Percentiles rank a stretch among this genome's conserved stretches.
These are phyloP conservation scores for Linnemannia zychae DNA, from an alignment of 192 early-diverging fungal genomes.

Conservation along the genomic window DNA sequence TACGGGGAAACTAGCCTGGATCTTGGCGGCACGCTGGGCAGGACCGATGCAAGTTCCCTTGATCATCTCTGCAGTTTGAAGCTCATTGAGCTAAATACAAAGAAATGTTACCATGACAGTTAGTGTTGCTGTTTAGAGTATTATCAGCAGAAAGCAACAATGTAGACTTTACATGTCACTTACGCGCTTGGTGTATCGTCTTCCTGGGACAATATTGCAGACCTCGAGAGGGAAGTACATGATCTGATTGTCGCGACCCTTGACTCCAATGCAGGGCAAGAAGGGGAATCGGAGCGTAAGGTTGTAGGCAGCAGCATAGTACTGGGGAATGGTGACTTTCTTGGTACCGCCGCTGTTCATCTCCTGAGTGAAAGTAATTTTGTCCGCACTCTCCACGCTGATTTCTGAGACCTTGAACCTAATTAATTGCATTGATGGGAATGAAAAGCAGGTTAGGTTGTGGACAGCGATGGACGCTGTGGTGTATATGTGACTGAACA, in stretches of 20 bases:
- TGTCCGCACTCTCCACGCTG: constrained; percentile 68
- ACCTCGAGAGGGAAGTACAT: constrained; percentile 89
- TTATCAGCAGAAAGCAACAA: background rate
- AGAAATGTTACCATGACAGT: no score
- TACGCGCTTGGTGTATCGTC: constrained; percentile 82
- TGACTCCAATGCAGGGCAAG: constrained; percentile 84
- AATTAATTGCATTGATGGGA: background rate
- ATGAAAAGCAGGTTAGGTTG: background rate
- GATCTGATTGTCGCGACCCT: constrained; percentile 21
- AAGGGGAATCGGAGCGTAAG: constrained; percentile 78
- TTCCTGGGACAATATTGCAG: constrained; percentile 85
- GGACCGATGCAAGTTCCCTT: constrained; percentile 84
- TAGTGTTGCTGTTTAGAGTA: background rate
- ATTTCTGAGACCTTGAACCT: constrained; percentile 77
- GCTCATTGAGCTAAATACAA: constrained; percentile 74
- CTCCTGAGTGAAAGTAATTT: constrained; percentile 76
- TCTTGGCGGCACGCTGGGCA: constrained; percentile 72
- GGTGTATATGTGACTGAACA: background rate
- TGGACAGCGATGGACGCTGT: no score
- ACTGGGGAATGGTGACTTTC: constrained; percentile 70
- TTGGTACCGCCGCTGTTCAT: constrained; percentile 60
- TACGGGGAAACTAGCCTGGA: constrained; percentile 65
- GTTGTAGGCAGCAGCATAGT: constrained; percentile 83
- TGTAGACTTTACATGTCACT: constrained; percentile 68
- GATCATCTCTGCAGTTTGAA: constrained; percentile 95